Evolutionary conservation across 2,329 filamentous ascomycete genomes (phyloP).

Genomic region (Lasiodiplodia citricola): DNA sequence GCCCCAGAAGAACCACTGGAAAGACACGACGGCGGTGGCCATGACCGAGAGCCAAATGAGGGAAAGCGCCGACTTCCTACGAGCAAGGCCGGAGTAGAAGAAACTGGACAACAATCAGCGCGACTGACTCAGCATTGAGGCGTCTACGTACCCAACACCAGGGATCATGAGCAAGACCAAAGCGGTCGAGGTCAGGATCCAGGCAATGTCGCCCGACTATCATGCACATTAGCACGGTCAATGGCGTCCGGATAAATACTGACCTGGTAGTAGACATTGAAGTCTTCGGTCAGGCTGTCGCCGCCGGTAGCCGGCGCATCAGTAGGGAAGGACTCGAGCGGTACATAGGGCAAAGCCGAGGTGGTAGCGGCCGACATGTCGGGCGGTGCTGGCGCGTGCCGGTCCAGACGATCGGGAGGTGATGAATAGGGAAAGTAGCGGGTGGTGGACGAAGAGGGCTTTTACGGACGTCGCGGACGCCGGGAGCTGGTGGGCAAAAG

Average conservation of each 20-base stretch:
- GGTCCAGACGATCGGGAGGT: conserved; percentile 1
- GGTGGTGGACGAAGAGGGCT: not conserved
- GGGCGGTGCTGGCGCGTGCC: not conserved
- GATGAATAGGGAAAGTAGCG: not conserved
- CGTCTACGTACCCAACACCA: conserved; percentile 69
- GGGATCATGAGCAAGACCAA: conserved; percentile 92
- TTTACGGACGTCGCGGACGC: conserved; percentile 14
- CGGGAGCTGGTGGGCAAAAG: not conserved
- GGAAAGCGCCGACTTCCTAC: conserved; percentile 85
- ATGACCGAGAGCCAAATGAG: conserved; percentile 86
- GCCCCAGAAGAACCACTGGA: conserved; percentile 97
- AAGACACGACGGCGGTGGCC: conserved; percentile 77
- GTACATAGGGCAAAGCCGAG: conserved; percentile 40
- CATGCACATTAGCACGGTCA: not conserved
- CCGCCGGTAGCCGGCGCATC: conserved; percentile 73
- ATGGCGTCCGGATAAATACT: conserved; percentile 13
- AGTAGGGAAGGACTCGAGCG: conserved; percentile 40
- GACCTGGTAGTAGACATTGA: conserved; percentile 86
- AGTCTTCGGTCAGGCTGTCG: conserved; percentile 64
- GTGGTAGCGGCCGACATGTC: conserved; percentile 40
- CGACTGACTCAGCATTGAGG: conserved; percentile 9
- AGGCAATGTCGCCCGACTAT: conserved; percentile 80
- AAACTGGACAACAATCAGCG: conserved; percentile 59
- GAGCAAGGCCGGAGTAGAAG: conserved; percentile 90
- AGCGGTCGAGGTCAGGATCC: conserved; percentile 76